phyloP scores from a whole-genome alignment of 2,329 filamentous ascomycete species.

The Curvularia spicifera region DNA sequence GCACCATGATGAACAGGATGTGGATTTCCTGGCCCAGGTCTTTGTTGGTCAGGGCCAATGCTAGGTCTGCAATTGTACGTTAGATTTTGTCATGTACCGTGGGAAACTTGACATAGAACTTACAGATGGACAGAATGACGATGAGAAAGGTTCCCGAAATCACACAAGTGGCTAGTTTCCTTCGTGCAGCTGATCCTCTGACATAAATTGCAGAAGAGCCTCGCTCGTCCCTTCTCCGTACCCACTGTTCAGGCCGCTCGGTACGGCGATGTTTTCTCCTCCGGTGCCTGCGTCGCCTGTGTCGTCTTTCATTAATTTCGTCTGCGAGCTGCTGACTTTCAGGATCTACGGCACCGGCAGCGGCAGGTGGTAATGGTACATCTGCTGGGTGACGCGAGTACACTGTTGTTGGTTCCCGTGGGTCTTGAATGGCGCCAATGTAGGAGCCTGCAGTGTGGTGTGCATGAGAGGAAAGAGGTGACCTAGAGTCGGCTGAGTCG shows the following conservation, averaged over 20 bases:
- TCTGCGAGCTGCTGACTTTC: slow-evolving; percentile 58
- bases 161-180: slow-evolving; percentile 56
- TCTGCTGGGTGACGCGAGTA: slow-evolving; percentile 44
- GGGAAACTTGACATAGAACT: slow-evolving; percentile 48
- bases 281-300: slow-evolving; percentile 42
- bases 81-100: not conserved
- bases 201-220: slow-evolving; percentile 27
- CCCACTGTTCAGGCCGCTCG: slow-evolving; percentile 34
- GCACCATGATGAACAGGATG: slow-evolving; percentile 78
- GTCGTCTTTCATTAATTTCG: slow-evolving; percentile 51
- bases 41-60: slow-evolving; percentile 70
- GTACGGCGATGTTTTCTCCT: slow-evolving; percentile 37
- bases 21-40: slow-evolving; percentile 74
- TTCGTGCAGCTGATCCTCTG: slow-evolving; percentile 36
- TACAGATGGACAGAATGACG: slow-evolving; percentile 69
- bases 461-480: slow-evolving; percentile 32
- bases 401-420: slow-evolving; percentile 28
- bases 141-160: slow-evolving; percentile 70
- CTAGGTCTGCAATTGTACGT: slow-evolving; percentile 65
- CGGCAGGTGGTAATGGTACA: slow-evolving; percentile 29
- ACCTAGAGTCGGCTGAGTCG: slow-evolving; percentile 36
- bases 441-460: slow-evolving; percentile 49
- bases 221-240: slow-evolving; percentile 32
- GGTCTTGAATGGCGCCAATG: slow-evolving; percentile 37
- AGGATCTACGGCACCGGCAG: slow-evolving; percentile 55